Evolutionary conservation across 2,329 filamentous ascomycete genomes (phyloP).

Genomic region (Clarireedia monteithiana): DNA sequence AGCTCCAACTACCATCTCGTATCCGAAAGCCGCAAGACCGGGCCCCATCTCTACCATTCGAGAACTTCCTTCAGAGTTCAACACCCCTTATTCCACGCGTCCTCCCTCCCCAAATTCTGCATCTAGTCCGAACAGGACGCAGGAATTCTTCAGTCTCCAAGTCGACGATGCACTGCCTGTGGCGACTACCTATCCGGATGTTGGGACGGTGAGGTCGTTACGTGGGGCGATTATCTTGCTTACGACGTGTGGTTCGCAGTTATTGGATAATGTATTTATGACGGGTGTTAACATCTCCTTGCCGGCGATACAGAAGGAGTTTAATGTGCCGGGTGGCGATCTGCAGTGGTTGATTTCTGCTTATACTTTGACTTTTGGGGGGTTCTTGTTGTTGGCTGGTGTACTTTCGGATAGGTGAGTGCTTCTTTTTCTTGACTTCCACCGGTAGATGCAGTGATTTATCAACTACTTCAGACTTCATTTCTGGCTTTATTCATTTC

Average conservation of each 20-base stretch:
- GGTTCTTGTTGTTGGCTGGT: conserved; percentile 29
- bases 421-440: neutral
- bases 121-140: neutral
- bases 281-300: conserved; percentile 35
- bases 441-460: too few species aligned
- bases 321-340: conserved; percentile 29
- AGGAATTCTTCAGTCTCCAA: neutral
- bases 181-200: conserved; percentile 1
- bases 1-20: neutral
- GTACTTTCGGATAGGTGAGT: conserved; percentile 28
- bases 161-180: neutral
- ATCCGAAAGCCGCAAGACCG: conserved; percentile 1
- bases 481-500: too few species aligned
- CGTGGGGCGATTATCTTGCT: conserved; percentile 32
- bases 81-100: conserved; percentile 10
- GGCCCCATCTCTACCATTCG: conserved; percentile 8
- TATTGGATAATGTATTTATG: conserved; percentile 39
- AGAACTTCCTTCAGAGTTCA: conserved; percentile 10
- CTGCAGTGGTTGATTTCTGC: conserved; percentile 36
- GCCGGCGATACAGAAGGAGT: conserved; percentile 34
- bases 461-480: too few species aligned
- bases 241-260: conserved; percentile 35
- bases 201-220: conserved; percentile 31
- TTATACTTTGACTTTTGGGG: conserved; percentile 35
- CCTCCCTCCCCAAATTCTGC: conserved; percentile 8